Evolutionary conservation across 371 early-diverging fungal genomes (phyloP), one percentile per base, ranked within the genome.

Genomic region (Lichtheimia corymbifera): DNA sequence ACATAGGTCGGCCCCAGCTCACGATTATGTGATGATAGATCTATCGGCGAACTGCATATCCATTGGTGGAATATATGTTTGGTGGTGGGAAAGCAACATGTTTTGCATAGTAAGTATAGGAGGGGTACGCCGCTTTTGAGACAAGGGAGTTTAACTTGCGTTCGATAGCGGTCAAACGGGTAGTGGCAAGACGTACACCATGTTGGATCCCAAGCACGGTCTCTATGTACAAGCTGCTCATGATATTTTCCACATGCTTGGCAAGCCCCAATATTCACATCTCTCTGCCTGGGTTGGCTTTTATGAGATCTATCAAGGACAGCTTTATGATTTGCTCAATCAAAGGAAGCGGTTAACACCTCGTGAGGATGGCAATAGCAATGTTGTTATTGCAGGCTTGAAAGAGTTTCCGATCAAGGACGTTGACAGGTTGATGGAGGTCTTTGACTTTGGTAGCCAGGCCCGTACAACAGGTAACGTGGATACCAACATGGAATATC

Each of bases 101-200:
- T 70, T 97, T 99, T 84, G 99, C 99, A 55, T 98, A 98, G 91
- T 93, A 88, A 70, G 72, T 70, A 24, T 5, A 6, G 11, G 13
- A 11, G 35, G 2, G 27, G 11, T 12, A 22, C 2, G 30, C 24
- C 30, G 14, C 5, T 15, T 15, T 15, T 49, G 2, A 28, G 24
- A 14, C 49, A 43, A 13, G 13, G 15, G 42, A 35, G 56, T 24
- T 24, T 35, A 18, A 44, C 35, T 9, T 35, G 35, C 11, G 9
- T 35, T 35, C 5, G 12, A 25, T 63, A 90, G 91, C 79, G 99
- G 99, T 0, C 99, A 98, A 77, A 98, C 99, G 12, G 97, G 87
- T 20, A 75, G 78, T 18, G 99, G 99, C 30, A 99, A 99, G 74
- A 99, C 99, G 0, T 93, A 91, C 74, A 99, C 99, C 0, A 99